Evolutionary conservation across 2,329 filamentous ascomycete species (phyloP).

Genomic region (Lecanicillium sp.): DNA sequence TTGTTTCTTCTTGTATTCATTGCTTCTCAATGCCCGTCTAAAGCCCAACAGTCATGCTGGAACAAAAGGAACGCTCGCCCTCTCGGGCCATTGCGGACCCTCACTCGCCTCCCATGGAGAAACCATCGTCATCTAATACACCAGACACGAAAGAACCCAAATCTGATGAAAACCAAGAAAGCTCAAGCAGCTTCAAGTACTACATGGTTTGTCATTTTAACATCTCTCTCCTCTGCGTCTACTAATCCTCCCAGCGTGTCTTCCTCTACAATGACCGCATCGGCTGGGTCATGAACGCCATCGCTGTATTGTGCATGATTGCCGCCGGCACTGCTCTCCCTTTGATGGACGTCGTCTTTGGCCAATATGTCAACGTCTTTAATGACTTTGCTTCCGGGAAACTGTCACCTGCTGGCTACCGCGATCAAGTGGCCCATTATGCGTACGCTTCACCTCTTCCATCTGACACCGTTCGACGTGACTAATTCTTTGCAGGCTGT

Average conservation of each 20-base stretch:
- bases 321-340: conserved; percentile 32
- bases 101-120: too few species aligned
- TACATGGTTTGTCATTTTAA: conserved; percentile 7
- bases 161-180: background rate
- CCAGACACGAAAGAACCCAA: background rate
- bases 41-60: background rate
- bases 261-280: conserved; percentile 28
- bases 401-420: conserved; percentile 37
- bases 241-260: conserved; percentile 20
- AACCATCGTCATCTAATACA: too few species aligned
- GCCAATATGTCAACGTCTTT: conserved; percentile 45
- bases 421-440: conserved; percentile 36
- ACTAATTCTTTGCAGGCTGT: conserved; percentile 28
- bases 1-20: too few species aligned
- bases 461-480: conserved; percentile 1
- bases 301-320: conserved; percentile 28
- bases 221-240: background rate
- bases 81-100: too few species aligned
- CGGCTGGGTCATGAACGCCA: conserved; percentile 27
- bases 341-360: conserved; percentile 52
- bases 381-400: conserved; percentile 43
- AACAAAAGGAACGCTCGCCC: conserved; percentile 2
- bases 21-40: too few species aligned
- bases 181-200: conserved; percentile 5
- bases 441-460: conserved; percentile 21